Evolutionary conservation across 257 asterid species (phyloP).

Genomic region (Fraxinus americana): DNA sequence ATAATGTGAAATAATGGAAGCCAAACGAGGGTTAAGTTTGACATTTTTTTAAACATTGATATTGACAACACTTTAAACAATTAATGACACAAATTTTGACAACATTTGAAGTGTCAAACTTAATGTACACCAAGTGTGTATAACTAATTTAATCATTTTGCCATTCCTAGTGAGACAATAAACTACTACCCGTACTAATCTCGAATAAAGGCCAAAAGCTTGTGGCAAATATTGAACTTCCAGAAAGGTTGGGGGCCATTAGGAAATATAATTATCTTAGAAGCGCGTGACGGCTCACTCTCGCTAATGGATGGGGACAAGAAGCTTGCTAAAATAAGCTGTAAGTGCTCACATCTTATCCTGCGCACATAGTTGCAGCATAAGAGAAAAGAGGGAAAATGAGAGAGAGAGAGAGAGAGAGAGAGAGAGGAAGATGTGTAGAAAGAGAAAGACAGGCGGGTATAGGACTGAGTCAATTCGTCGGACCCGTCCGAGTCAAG

Average conservation of each 20-base stretch:
- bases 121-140: no score
- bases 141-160: no score
- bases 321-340: conserved; percentile 37
- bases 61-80: no score
- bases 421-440: not conserved
- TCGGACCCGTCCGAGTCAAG: conserved; percentile 44
- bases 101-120: no score
- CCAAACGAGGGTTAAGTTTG: no score
- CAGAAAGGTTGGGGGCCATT: not conserved
- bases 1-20: no score
- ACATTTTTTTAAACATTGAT: no score
- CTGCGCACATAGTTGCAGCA: conserved; percentile 65
- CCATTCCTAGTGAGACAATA: no score
- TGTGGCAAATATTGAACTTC: not conserved
- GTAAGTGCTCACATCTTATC: conserved; percentile 22
- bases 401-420: conserved; percentile 2
- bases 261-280: not conserved
- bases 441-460: conserved; percentile 9
- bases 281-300: not conserved
- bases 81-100: no score
- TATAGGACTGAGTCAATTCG: conserved; percentile 52
- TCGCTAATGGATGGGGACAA: conserved; percentile 24
- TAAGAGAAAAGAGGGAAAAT: conserved; percentile 26
- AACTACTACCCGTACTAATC: not conserved
- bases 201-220: not conserved